Evolutionary conservation across 345 rosid genomes (phyloP).

Genomic region (Euphorbia lathyris): DNA sequence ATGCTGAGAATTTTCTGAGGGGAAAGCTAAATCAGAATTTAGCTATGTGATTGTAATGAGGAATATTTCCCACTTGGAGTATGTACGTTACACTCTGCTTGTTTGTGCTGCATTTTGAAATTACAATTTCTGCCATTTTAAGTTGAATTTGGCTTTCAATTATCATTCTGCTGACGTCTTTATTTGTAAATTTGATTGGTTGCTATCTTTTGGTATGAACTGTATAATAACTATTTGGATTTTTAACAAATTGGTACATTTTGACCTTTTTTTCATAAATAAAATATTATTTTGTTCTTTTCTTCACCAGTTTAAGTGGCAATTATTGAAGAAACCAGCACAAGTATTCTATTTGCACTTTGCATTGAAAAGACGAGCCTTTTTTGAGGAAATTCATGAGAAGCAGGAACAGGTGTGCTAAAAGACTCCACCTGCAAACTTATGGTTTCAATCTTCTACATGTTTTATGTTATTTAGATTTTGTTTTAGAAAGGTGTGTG

Average conservation of each 20-base stretch:
- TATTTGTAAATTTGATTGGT: too few relatives aligned
- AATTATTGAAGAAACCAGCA: conserved; percentile 76
- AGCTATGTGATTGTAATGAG: not conserved
- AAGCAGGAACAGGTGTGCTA: conserved; percentile 92
- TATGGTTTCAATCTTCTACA: not conserved
- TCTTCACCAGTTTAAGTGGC: conserved; percentile 78
- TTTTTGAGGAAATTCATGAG: conserved; percentile 95
- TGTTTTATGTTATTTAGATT: not conserved
- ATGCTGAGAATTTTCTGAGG: not conserved
- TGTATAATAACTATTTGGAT: too few relatives aligned
- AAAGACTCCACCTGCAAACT: not conserved
- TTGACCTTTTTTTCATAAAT: not conserved
- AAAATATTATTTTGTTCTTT: not conserved
- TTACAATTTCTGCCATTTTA: too few relatives aligned
- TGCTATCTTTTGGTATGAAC: too few relatives aligned
- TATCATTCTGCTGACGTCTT: too few relatives aligned
- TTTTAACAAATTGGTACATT: not conserved
- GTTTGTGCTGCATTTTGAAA: not conserved
- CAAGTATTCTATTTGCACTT: conserved; percentile 89
- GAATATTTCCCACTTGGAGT: too few relatives aligned
- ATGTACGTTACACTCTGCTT: too few relatives aligned
- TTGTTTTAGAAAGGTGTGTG: conserved; percentile 10
- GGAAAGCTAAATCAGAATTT: not conserved
- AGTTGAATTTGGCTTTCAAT: too few relatives aligned
- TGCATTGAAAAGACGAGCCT: conserved; percentile 81